Percentiles rank a stretch among this genome's conserved stretches.
phyloP scores from a whole-genome alignment of 2,329 filamentous ascomycete genomes.

The Escovopsis sp. region DNA sequence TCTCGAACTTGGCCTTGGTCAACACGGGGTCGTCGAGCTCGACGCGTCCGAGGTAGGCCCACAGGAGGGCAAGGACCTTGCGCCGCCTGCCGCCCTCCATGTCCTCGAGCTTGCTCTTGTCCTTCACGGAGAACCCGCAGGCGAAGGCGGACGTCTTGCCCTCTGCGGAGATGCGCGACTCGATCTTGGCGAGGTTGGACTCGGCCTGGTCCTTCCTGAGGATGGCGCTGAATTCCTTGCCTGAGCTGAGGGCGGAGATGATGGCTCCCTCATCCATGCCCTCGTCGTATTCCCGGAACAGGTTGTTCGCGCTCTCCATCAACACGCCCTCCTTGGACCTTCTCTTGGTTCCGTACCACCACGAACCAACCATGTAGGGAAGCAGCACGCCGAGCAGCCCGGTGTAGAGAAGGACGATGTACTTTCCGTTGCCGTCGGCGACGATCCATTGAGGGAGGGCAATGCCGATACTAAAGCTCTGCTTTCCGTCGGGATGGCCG shows the following conservation, averaged over 20 bases:
- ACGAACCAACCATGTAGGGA: conserved; percentile 85
- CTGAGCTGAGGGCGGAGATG: conserved; percentile 66
- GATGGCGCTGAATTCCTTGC: conserved; percentile 68
- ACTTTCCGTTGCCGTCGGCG: conserved; percentile 88
- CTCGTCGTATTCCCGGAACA: conserved; percentile 88
- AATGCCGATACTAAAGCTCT: conserved; percentile 95
- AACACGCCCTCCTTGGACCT: conserved; percentile 88
- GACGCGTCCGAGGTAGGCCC: conserved; percentile 85
- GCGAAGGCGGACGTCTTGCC: conserved; percentile 37
- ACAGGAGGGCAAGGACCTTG: conserved; percentile 79
- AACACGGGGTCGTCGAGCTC: conserved; percentile 67
- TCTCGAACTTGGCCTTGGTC: conserved; percentile 76
- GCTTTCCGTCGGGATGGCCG: conserved; percentile 94
- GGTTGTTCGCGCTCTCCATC: conserved; percentile 82
- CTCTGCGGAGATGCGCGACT: conserved; percentile 60
- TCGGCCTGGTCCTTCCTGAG: conserved; percentile 69
- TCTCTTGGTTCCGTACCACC: conserved; percentile 96
- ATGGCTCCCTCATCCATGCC: conserved; percentile 68
- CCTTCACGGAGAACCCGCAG: conserved; percentile 51
- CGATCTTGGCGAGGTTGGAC: conserved; percentile 65
- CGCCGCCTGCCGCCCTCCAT: conserved; percentile 67
- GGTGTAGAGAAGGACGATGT: conserved; percentile 82
- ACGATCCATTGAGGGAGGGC: conserved; percentile 87
- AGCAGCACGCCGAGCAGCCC: conserved; percentile 75
- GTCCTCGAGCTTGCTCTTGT: conserved; percentile 62